Percentiles rank a stretch among this genome's conserved stretches.
These are phyloP conservation scores for Rhodamnia argentea DNA, from an alignment of 345 rosid species.

Conservation along the genomic window DNA sequence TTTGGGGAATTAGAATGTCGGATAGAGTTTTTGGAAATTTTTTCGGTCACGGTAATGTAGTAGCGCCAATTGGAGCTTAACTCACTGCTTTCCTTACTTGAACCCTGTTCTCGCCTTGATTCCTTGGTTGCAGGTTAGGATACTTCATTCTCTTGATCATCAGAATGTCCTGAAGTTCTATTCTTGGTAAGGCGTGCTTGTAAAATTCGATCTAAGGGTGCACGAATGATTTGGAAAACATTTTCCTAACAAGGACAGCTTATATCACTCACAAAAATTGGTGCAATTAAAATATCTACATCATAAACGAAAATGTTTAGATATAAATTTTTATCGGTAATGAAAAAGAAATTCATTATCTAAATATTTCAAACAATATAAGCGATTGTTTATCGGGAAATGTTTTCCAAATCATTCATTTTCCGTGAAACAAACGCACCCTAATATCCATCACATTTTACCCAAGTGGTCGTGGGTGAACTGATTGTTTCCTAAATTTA, in stretches of 20 bases:
- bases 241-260: no score
- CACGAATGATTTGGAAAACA: no score
- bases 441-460: neutral
- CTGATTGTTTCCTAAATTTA: neutral
- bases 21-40: neutral
- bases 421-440: no score
- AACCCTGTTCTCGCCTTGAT: neutral
- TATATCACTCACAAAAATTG: no score
- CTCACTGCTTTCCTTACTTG: neutral
- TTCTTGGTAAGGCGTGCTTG: slow-evolving; percentile 51
- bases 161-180: slow-evolving; percentile 72
- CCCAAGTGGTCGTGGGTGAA: neutral
- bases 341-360: no score
- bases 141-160: slow-evolving; percentile 79
- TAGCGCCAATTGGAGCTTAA: neutral
- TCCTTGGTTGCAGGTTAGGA: slow-evolving; percentile 54
- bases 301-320: no score
- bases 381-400: no score
- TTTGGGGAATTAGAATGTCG: neutral
- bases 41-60: neutral
- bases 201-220: neutral
- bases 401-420: no score
- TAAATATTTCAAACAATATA: no score
- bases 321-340: no score
- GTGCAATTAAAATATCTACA: no score